phyloP scores from a whole-genome alignment of 192 early-diverging fungal genomes.

The Obelidium mucronatum region DNA sequence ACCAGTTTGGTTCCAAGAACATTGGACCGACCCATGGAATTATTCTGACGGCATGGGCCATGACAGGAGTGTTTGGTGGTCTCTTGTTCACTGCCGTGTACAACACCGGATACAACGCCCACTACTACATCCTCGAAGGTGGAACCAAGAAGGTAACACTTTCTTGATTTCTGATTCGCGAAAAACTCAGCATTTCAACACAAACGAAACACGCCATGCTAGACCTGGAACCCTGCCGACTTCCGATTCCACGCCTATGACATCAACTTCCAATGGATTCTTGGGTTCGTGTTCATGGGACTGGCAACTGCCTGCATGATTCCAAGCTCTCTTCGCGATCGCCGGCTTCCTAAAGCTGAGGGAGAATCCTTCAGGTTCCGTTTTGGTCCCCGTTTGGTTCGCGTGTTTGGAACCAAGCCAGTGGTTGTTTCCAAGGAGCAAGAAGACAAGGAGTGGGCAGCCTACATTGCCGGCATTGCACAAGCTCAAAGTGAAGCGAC shows the following conservation, averaged over 20 bases:
- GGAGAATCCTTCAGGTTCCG: conserved; percentile 64
- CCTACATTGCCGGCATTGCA: conserved; percentile 27
- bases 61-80: conserved; percentile 76
- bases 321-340: conserved; percentile 67
- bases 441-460: conserved; percentile 62
- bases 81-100: conserved; percentile 72
- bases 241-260: conserved; percentile 51
- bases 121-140: conserved; percentile 44
- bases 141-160: not conserved
- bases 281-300: conserved; percentile 64
- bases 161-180: not conserved
- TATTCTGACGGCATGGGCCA: conserved; percentile 80
- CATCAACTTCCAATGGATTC: conserved; percentile 77
- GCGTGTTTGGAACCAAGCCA: conserved; percentile 41
- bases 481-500: not conserved
- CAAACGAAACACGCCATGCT: too few relatives aligned
- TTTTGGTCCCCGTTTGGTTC: conserved; percentile 57
- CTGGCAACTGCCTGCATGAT: conserved; percentile 65
- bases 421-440: conserved; percentile 49
- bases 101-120: conserved; percentile 47
- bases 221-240: conserved; percentile 56
- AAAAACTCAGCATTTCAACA: conserved; percentile 40
- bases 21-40: conserved; percentile 77
- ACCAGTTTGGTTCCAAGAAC: conserved; percentile 84
- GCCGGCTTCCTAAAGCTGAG: conserved; percentile 67